Percentiles rank a stretch among this genome's conserved stretches.
phyloP scores from a whole-genome alignment of 2,329 filamentous ascomycete species.

The Microcyclosporella mali region DNA sequence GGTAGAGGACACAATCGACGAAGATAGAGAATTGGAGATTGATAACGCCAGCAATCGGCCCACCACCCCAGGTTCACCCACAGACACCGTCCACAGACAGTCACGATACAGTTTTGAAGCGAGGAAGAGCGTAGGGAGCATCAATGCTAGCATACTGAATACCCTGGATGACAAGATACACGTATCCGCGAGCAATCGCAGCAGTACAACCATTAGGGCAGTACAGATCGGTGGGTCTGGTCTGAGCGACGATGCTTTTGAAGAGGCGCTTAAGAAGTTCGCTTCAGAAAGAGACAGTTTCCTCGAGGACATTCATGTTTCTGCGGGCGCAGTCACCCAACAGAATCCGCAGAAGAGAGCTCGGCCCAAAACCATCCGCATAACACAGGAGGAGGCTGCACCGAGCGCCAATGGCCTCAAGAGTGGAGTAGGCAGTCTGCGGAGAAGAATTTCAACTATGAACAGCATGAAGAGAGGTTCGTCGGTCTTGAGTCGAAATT shows the following conservation, averaged over 20 bases:
- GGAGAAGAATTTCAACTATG: conserved; percentile 93
- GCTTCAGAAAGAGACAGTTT: conserved; percentile 92
- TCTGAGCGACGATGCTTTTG: conserved; percentile 66
- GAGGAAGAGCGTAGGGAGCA: conserved; percentile 48
- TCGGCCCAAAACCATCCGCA: conserved; percentile 73
- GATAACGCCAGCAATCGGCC: conserved; percentile 43
- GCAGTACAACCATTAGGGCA: conserved; percentile 57
- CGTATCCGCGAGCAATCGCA: conserved; percentile 53
- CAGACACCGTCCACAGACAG: conserved; percentile 32
- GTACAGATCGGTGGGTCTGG: conserved; percentile 36
- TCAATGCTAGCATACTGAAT: too few relatives aligned
- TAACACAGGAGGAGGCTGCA: conserved; percentile 47
- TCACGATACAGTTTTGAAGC: conserved; percentile 43
- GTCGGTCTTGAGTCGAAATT: conserved; percentile 60
- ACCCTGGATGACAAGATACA: conserved; percentile 41
- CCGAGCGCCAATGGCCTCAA: conserved; percentile 40
- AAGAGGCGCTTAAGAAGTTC: conserved; percentile 87
- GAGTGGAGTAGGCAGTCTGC: conserved; percentile 72
- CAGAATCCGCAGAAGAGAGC: conserved; percentile 45
- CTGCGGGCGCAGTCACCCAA: conserved; percentile 63
- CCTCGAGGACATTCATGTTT: conserved; percentile 83
- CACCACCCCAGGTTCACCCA: conserved; percentile 39
- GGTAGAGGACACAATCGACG: conserved; percentile 54
- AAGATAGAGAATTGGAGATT: conserved; percentile 54
- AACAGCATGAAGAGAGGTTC: conserved; percentile 87